Base-by-base conservation (phyloP, 768 basidiomycete species). In the Termitomyces sp. region DNA sequence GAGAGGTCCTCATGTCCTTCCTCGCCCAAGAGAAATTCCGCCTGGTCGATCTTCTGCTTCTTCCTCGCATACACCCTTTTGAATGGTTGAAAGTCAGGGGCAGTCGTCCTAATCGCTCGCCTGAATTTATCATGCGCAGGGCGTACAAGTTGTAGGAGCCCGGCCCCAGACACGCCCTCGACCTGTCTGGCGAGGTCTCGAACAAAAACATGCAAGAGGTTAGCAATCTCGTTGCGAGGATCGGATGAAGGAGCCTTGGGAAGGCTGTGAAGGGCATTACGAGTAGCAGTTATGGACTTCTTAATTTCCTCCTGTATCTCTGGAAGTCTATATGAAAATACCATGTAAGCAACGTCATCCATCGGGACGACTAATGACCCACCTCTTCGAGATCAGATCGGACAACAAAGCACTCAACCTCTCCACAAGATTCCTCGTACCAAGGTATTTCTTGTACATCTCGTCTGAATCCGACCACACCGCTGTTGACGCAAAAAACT, bases 361-460 rank as follows among this genome's bases (percentile, higher is more conserved):
- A 13, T 5, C 1, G 43, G 7, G n/a, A 1, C 38, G 43, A 32
- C 26, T 28, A 30, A 24, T 7, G 14, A 68, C 73, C 3, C 53
- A 87, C 89, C 84, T 72, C 61, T 82, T 83, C 0, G 78, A 69
- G 40, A 90, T 87, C 3, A 87, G 69, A 32, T 85, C 81, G 0
- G 86, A 86, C 0, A 92, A 66, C 7, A 88, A 78, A 0, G 69
- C 59, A 56, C 88, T 87, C 43, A 91, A 68, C 6, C 80, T 72
- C 24, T 80, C 78, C 0, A 83, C 81, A 0, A 90, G 72, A 53
- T 80, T 82, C 24, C 57, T 60, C 0, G 88, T 90, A 2, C 86
- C 72, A 1, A 90, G 66, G 52, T 80, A 82, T 10, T 74, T 74
- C 54, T 80, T 77, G 57, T 81, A 80, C 13, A 75, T 68, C 0